Percentiles rank a stretch among this genome's conserved stretches.
Conservation (phyloP, 2,329 filamentous ascomycete genomes). For the Aureobasidium sp. region DNA sequence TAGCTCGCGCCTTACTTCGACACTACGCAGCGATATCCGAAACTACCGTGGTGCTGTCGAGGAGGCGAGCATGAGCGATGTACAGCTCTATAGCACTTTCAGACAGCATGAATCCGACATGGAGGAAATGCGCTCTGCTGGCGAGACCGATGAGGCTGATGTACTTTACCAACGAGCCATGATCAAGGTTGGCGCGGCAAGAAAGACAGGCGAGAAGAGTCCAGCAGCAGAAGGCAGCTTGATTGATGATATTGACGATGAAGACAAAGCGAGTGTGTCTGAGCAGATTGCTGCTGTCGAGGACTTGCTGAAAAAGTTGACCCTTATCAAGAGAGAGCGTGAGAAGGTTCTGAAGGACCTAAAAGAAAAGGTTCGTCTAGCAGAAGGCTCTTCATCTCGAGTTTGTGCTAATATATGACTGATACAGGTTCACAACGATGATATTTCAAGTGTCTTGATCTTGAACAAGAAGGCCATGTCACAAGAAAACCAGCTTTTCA, state of each 20-base stretch:
- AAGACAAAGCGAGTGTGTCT: constrained; percentile 72
- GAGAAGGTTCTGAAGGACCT: constrained; percentile 90
- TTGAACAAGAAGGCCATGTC: constrained; percentile 95
- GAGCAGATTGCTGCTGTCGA: constrained; percentile 88
- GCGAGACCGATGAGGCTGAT: constrained; percentile 79
- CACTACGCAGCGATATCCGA: constrained; percentile 75
- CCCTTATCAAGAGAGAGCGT: constrained; percentile 84
- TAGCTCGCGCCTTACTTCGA: constrained; percentile 81
- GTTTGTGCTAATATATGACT: neutral
- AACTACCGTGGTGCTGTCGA: constrained; percentile 85
- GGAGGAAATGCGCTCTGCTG: constrained; percentile 88
- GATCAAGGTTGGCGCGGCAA: constrained; percentile 61
- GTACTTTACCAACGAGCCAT: constrained; percentile 82
- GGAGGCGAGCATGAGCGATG: constrained; percentile 80
- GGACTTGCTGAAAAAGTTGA: constrained; percentile 82
- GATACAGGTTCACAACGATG: constrained; percentile 78
- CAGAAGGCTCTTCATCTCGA: neutral
- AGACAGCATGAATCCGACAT: constrained; percentile 83
- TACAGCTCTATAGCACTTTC: constrained; percentile 73
- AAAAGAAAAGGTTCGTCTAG: constrained; percentile 75
- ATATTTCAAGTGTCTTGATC: constrained; percentile 95
- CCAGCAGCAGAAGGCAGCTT: constrained; percentile 63
- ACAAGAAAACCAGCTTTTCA: constrained; percentile 86
- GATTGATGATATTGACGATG: constrained; percentile 86
- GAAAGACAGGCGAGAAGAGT: constrained; percentile 49